Evolutionary conservation across 2,329 filamentous ascomycete genomes (phyloP), one percentile per base, ranked within the genome.

Genomic region (Cryphonectria japonica): DNA sequence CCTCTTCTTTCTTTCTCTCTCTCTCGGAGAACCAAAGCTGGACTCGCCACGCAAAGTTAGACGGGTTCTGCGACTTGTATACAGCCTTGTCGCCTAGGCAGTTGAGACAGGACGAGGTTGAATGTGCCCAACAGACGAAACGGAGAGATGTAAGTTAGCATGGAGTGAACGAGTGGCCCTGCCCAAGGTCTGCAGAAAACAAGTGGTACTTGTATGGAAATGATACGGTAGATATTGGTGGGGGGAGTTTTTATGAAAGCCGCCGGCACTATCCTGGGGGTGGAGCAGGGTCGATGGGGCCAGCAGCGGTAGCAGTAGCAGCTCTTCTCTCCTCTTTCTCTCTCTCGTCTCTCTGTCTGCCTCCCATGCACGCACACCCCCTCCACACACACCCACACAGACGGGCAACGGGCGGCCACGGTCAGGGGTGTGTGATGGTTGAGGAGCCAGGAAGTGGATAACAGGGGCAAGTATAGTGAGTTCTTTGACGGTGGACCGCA

Each of bases 211-310:
- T 84, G 83, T 84, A 83, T 81, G 78, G 63, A 80, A 80, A 80
- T 79, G 82, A 81, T 78, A 83, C 82, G 82, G 82, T 80, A 83
- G 81, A 82, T 83, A 79, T 83, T 83, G 81, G 83, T 84, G 83
- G 82, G 83, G 46, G 81, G 79, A 81, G 82, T 81, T 82, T 81
- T 83, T 79, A 79, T 81, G 80, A 83, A 81, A 82, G 80, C 76
- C 79, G 79, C 82, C 84, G 84, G 85, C 82, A 86, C 80, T 85
- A 82, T 82, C 77, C 79, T 80, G 80, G 79, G 81, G 81, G 82
- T 80, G 82, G 79, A 80, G 80, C 80, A 77, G 74, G 60, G 72
- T 59, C 63, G 69, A 68, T 67, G 69, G 74, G 65, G 72, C 62
- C 63, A 66, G 66, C 66, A 66, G 46, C 16, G 19, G 43, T 19